Percentiles rank a stretch among this genome's conserved stretches.
These are phyloP conservation scores for Ceratocystis destructans DNA, from an alignment of 2,329 filamentous ascomycete genomes.

Conservation along the genomic window DNA sequence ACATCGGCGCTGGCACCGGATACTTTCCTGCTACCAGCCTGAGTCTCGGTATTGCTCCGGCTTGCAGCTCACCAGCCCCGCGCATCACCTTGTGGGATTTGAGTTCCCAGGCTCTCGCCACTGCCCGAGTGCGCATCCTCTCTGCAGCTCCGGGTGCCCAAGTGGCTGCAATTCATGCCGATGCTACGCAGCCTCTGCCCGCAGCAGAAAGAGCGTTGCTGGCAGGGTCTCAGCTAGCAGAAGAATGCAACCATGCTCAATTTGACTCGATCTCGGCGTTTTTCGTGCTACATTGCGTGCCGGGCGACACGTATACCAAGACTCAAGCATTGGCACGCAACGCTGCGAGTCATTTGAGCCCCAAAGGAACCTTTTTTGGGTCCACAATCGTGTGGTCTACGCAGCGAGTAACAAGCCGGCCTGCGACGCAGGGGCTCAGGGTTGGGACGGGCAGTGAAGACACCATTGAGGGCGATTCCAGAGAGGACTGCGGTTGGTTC, in stretches of 20 bases:
- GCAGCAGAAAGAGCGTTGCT: slow-evolving; percentile 20
- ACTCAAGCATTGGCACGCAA: slow-evolving; percentile 17
- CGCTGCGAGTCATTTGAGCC: slow-evolving; percentile 19
- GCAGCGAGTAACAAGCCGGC: not conserved
- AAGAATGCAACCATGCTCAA: slow-evolving; percentile 19
- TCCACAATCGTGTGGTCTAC: slow-evolving; percentile 22
- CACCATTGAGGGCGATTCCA: slow-evolving; percentile 1
- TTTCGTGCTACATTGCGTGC: slow-evolving; percentile 17
- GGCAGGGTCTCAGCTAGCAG: not conserved
- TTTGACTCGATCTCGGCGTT: slow-evolving; percentile 17
- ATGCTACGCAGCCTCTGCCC: slow-evolving; percentile 30
- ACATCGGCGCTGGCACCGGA: slow-evolving; percentile 30
- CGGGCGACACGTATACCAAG: slow-evolving; percentile 9
- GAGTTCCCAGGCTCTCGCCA: slow-evolving; percentile 26
- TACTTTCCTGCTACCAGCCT: slow-evolving; percentile 27
- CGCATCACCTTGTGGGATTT: slow-evolving; percentile 29
- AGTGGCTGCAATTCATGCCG: slow-evolving; percentile 24
- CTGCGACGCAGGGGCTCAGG: slow-evolving; percentile 11
- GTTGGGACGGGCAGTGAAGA: not conserved
- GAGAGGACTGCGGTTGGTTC: not conserved
- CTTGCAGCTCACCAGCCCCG: slow-evolving; percentile 19
- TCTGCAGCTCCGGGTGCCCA: slow-evolving; percentile 17
- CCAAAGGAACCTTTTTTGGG: slow-evolving; percentile 22
- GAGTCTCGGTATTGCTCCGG: slow-evolving; percentile 14
- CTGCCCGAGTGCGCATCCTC: slow-evolving; percentile 24